A percentile compares a stretch with the other conserved stretches of the same genome.
phyloP scores from a whole-genome alignment of 331 rosid genomes.

The Quercus tomentella region DNA sequence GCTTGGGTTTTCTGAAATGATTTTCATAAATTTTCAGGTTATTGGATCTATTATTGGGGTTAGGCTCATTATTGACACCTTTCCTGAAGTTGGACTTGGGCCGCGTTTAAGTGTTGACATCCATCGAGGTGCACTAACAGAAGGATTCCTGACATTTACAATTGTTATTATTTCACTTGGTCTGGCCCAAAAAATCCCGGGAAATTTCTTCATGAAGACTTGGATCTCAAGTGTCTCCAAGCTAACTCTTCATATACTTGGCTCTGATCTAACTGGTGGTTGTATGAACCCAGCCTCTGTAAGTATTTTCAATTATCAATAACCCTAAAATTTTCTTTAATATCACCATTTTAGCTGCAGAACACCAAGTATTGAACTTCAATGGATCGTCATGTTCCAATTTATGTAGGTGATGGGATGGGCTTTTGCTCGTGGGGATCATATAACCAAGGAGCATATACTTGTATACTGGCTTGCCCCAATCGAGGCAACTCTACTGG shows the following conservation, averaged over 20 bases:
- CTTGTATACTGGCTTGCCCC: slow-evolving; percentile 95
- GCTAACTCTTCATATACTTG: slow-evolving; percentile 73
- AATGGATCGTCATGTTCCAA: background rate
- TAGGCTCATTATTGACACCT: slow-evolving; percentile 39
- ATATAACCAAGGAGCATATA: slow-evolving; percentile 74
- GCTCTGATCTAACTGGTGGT: slow-evolving; percentile 53
- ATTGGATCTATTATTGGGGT: slow-evolving; percentile 76
- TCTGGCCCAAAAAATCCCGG: slow-evolving; percentile 52
- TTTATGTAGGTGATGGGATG: slow-evolving; percentile 77
- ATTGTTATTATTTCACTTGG: slow-evolving; percentile 65
- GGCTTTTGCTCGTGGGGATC: slow-evolving; percentile 91
- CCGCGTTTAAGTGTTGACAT: slow-evolving; percentile 67
- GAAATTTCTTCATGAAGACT: slow-evolving; percentile 76
- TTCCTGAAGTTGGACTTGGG: slow-evolving; percentile 72
- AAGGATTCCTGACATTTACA: slow-evolving; percentile 70
- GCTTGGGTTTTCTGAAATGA: slow-evolving; percentile 5
- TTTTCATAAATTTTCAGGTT: slow-evolving; percentile 38
- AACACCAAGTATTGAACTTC: background rate
- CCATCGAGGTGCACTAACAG: slow-evolving; percentile 79
- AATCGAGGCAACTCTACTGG: slow-evolving; percentile 70
- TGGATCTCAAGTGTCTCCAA: slow-evolving; percentile 92
- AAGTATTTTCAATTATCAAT: background rate
- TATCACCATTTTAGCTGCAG: background rate
- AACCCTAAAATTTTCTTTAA: background rate
- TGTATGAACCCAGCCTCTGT: slow-evolving; percentile 5